Evolutionary conservation across 148 eudicot genomes (phyloP).

Genomic region (Beta vulgaris): DNA sequence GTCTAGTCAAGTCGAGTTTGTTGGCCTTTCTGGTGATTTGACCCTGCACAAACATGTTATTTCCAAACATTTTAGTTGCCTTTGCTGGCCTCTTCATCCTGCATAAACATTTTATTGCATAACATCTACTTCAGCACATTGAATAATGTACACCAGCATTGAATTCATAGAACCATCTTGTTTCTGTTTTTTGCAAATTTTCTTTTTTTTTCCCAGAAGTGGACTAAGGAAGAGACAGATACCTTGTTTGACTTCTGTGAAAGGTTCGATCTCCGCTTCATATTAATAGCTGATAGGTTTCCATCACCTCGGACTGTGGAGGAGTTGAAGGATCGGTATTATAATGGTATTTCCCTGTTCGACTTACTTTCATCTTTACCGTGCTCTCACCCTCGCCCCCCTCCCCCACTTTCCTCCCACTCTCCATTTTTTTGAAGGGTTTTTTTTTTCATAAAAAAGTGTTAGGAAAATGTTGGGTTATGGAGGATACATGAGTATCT

Average conservation of each 20-base stretch:
- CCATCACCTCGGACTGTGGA: constrained; percentile 72
- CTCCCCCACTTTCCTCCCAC: neutral
- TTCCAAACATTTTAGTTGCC: neutral
- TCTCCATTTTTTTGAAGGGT: neutral
- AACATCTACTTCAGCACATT: neutral
- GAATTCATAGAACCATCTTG: neutral
- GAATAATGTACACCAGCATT: neutral
- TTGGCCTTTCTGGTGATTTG: neutral
- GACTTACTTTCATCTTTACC: constrained; percentile 5
- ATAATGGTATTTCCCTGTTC: constrained; percentile 53
- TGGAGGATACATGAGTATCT: constrained; percentile 1
- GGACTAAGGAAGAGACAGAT: constrained; percentile 96
- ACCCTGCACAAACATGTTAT: neutral
- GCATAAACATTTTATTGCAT: neutral
- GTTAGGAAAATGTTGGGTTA: neutral
- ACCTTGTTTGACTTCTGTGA: constrained; percentile 79
- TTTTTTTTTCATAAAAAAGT: no score
- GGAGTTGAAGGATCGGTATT: constrained; percentile 87
- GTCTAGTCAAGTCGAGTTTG: neutral
- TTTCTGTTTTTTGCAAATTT: neutral
- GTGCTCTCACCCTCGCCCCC: neutral
- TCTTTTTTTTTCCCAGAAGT: constrained; percentile 42
- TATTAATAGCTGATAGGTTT: constrained; percentile 81
- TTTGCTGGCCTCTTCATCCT: neutral
- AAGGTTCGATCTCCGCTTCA: constrained; percentile 79